Conservation (phyloP, 2,329 filamentous ascomycete genomes). For the Coniochaeta hoffmannii region DNA sequence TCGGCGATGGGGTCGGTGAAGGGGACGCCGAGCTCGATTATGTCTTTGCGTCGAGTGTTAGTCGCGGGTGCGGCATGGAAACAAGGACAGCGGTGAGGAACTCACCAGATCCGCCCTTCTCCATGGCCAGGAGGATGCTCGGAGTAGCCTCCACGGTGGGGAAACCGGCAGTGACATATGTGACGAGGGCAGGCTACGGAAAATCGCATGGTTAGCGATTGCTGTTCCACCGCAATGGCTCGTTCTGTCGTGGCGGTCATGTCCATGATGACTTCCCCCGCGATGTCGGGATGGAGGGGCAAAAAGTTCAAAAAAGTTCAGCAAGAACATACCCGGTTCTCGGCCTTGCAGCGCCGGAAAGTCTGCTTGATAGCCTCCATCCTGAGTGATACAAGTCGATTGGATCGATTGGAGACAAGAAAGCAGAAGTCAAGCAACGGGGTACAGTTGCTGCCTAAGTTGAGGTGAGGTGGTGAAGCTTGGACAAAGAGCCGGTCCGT, state of each 20-base stretch:
- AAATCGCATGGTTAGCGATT: conserved; percentile 7
- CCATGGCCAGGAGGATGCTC: conserved; percentile 78
- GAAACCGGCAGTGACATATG: conserved; percentile 93
- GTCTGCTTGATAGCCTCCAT: conserved; percentile 54
- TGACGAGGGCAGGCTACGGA: conserved; percentile 71
- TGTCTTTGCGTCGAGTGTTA: conserved; percentile 45
- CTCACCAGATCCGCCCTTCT: conserved; percentile 84
- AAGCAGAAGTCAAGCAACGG: not conserved
- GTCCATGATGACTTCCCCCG: not conserved
- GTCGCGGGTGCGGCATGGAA: not conserved
- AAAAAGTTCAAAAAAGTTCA: not conserved
- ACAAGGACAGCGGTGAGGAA: not conserved
- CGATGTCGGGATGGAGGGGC: not conserved
- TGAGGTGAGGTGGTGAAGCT: conserved; percentile 1
- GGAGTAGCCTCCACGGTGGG: conserved; percentile 76
- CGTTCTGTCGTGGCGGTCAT: not conserved
- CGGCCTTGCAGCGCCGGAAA: conserved; percentile 52
- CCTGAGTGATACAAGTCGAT: conserved; percentile 13
- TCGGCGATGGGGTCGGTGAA: conserved; percentile 99
- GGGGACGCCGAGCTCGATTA: conserved; percentile 92
- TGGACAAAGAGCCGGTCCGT: conserved; percentile 1
- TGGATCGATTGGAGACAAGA: conserved; percentile 2
- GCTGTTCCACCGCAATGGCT: not conserved
- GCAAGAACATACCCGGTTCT: conserved; percentile 44
- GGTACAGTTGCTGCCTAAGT: conserved; percentile 1